Conservation (phyloP, 2,329 filamentous ascomycete genomes). For the Xylariaceae sp. region DNA sequence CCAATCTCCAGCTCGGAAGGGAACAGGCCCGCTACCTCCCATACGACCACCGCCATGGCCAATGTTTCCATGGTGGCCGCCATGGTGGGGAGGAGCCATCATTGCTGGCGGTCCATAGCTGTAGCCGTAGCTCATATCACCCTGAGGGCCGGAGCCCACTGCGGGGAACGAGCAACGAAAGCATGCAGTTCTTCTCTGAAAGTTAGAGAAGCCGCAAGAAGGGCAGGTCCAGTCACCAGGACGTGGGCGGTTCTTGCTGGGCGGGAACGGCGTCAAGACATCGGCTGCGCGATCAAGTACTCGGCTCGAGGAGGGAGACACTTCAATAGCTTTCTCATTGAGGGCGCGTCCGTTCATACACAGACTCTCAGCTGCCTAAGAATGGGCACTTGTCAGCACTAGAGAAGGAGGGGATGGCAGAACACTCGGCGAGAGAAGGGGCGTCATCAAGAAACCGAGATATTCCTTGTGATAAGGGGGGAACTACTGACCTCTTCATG, state of each 20-base stretch:
- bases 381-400: slow-evolving; percentile 11
- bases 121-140: slow-evolving; percentile 49
- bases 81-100: slow-evolving; percentile 73
- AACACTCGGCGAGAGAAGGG: not conserved
- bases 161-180: slow-evolving; percentile 99
- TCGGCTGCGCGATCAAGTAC: slow-evolving; percentile 93
- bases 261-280: slow-evolving; percentile 94
- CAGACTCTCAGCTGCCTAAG: slow-evolving; percentile 86
- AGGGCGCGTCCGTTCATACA: slow-evolving; percentile 99
- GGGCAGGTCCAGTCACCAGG: slow-evolving; percentile 99
- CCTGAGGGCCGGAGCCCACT: slow-evolving; percentile 68
- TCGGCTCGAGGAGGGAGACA: slow-evolving; percentile 93
- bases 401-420: not conserved
- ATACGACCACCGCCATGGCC: slow-evolving; percentile 62
- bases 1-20: slow-evolving; percentile 98
- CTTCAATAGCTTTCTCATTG: slow-evolving; percentile 98
- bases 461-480: not conserved
- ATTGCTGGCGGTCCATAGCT: slow-evolving; percentile 67
- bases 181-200: slow-evolving; percentile 95
- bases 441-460: not conserved
- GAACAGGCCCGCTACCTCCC: slow-evolving; percentile 79
- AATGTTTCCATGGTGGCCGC: slow-evolving; percentile 49
- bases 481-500: slow-evolving; percentile 84
- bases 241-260: slow-evolving; percentile 94
- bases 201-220: slow-evolving; percentile 98